Base-by-base conservation (phyloP, 2,329 filamentous ascomycete species). In the Diaporthe sp. region DNA sequence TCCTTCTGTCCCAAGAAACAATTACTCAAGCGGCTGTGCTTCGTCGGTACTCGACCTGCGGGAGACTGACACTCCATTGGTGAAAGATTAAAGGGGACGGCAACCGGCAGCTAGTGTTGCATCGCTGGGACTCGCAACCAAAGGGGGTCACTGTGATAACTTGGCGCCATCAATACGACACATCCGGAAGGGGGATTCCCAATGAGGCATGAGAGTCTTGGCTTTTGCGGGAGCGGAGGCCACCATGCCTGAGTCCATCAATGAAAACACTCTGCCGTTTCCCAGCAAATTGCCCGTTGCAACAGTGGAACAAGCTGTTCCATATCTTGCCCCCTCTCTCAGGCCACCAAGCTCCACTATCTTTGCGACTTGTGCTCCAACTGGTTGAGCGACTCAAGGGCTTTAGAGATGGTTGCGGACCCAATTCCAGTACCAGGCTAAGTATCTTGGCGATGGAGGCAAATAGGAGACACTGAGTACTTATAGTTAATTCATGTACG, bases 131-230 rank as follows among this genome's bases (percentile, higher is more conserved):
- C 13, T 19, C 19, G 19, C 22, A 28, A 53, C 65, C 34, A 9
- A 69, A 28, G 22, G 15, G 15, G n/a, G 12, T 8, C 7, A 19
- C 19, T 19, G n/a, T 28, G 65, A 53, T 39, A 68, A 68, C 65
- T 53, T 68, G 65, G 65, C 46, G 34, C 46, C 22, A 53, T 55
- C 19, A 69, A 69, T 69, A 55, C 49, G 49, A 69, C 49, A 69
- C 31, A 69, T 28, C n/a, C 19, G 65, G 65, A 69, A 55, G n/a
- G 49, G 46, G 34, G 3, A 37, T 55, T 55, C 65, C 65, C 25
- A 53, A 69, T 55, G 25, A 42, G 65, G 65, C 34, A 55, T 69
- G 46, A 69, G 22, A n/a, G 65, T 69, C 49, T 69, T 69, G 65
- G 49, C 49, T 55, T 1, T 53, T 28, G 34, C 49, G 65, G n/a